Conservation (phyloP, 768 basidiomycete genomes). For the Boletus subparvulus region DNA sequence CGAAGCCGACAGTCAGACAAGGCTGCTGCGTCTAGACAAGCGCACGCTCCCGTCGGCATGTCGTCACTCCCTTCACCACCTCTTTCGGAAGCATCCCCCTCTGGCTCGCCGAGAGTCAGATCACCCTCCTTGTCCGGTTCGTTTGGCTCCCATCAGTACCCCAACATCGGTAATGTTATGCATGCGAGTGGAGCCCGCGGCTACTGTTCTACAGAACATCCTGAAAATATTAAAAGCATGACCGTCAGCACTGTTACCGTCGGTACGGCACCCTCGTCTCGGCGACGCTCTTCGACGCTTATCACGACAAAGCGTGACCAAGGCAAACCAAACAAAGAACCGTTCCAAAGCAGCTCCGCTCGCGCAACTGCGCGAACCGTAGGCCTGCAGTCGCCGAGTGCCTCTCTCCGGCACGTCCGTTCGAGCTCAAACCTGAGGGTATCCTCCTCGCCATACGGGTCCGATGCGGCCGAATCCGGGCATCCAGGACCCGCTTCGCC, state of each 20-base stretch:
- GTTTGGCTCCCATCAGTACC: constrained; percentile 11
- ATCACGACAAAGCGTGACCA: constrained; percentile 5
- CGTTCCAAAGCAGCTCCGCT: background rate
- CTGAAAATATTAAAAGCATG: constrained; percentile 9
- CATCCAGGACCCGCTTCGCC: constrained; percentile 12
- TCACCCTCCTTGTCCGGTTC: constrained; percentile 13
- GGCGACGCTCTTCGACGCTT: constrained; percentile 31
- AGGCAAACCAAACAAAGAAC: constrained; percentile 1
- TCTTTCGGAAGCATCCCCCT: constrained; percentile 26
- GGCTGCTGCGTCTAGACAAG: background rate
- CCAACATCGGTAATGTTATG: constrained; percentile 24
- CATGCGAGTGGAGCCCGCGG: background rate
- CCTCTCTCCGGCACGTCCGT: constrained; percentile 19
- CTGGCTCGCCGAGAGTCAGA: constrained; percentile 21
- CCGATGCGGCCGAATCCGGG: constrained; percentile 9
- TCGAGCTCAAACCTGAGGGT: constrained; percentile 29
- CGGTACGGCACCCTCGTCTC: constrained; percentile 3
- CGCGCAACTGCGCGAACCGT: background rate
- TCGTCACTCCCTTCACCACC: constrained; percentile 28
- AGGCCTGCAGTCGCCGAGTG: background rate
- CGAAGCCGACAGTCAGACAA: constrained; percentile 23
- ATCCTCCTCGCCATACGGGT: constrained; percentile 10
- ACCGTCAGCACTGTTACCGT: constrained; percentile 29
- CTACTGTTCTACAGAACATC: constrained; percentile 2
- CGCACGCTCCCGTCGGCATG: background rate